Percentiles rank a stretch among this genome's conserved stretches.
Evolutionary conservation across 257 asterid species (phyloP).

Genomic region (Anisodus tanguticus): DNA sequence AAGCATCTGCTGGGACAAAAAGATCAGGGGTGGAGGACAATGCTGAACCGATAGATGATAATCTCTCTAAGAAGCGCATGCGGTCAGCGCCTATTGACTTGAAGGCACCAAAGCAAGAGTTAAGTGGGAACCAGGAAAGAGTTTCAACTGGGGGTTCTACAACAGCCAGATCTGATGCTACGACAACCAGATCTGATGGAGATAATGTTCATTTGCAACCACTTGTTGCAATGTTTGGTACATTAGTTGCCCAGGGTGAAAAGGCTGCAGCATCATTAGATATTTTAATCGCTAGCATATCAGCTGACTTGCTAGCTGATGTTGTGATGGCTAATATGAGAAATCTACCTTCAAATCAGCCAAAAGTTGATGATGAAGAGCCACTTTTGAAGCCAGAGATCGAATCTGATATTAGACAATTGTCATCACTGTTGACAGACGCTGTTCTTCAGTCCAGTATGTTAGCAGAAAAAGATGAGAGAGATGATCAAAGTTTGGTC

Average conservation of each 20-base stretch:
- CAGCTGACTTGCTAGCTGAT: slow-evolving; percentile 94
- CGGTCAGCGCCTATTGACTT: slow-evolving; percentile 48
- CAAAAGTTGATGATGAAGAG: slow-evolving; percentile 63
- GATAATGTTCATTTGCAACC: slow-evolving; percentile 91
- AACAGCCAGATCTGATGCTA: slow-evolving; percentile 48
- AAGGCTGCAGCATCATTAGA: slow-evolving; percentile 78
- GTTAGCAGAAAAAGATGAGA: slow-evolving; percentile 44
- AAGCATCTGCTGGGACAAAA: slow-evolving; percentile 58
- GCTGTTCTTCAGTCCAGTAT: slow-evolving; percentile 54
- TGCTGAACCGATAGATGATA: slow-evolving; percentile 56
- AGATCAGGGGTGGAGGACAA: slow-evolving; percentile 57
- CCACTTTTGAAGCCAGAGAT: slow-evolving; percentile 40
- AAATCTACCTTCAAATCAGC: slow-evolving; percentile 68
- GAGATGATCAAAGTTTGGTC: slow-evolving; percentile 46
- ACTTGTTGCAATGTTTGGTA: slow-evolving; percentile 95
- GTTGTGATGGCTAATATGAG: slow-evolving; percentile 87
- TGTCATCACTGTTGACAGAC: slow-evolving; percentile 63
- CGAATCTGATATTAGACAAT: slow-evolving; percentile 64
- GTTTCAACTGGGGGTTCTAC: slow-evolving; percentile 48
- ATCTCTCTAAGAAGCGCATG: slow-evolving; percentile 71
- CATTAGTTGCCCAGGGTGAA: slow-evolving; percentile 96
- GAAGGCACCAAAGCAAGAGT: slow-evolving; percentile 55
- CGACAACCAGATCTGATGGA: slow-evolving; percentile 49
- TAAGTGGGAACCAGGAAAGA: slow-evolving; percentile 47
- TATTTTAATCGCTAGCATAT: slow-evolving; percentile 92